Percentiles rank a stretch among this genome's conserved stretches.
These are phyloP conservation scores for Agaricus sinodeliciosus DNA, from an alignment of 768 basidiomycete species.

Conservation along the genomic window DNA sequence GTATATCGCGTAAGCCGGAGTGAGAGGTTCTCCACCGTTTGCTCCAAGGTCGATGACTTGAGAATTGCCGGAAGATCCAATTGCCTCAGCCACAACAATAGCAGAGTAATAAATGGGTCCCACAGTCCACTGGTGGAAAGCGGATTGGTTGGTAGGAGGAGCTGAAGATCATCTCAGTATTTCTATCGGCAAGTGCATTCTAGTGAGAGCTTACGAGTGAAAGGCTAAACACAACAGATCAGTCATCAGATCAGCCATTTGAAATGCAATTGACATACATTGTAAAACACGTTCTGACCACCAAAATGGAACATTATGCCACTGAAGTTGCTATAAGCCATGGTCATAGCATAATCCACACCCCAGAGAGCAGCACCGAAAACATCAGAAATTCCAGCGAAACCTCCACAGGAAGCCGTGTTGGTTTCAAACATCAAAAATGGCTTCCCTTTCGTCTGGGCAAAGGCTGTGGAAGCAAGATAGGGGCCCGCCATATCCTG, in stretches of 20 bases:
- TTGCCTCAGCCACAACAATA: slow-evolving; percentile 60
- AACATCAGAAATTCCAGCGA: slow-evolving; percentile 53
- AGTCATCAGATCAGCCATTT: slow-evolving; percentile 26
- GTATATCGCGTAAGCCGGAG: slow-evolving; percentile 69
- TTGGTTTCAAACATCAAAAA: slow-evolving; percentile 70
- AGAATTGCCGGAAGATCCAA: slow-evolving; percentile 54
- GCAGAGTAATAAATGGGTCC: slow-evolving; percentile 74
- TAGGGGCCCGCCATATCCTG: slow-evolving; percentile 44
- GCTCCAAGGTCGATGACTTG: slow-evolving; percentile 60
- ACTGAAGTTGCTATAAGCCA: slow-evolving; percentile 49
- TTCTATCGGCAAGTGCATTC: no score
- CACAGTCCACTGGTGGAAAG: slow-evolving; percentile 66
- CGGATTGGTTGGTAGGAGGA: slow-evolving; percentile 50
- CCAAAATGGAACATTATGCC: slow-evolving; percentile 50
- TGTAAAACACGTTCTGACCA: slow-evolving; percentile 60
- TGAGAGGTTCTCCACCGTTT: slow-evolving; percentile 44
- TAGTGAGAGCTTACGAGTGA: slow-evolving; percentile 39
- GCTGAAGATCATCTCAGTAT: slow-evolving; percentile 22
- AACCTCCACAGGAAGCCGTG: slow-evolving; percentile 64
- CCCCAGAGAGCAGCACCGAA: slow-evolving; percentile 63
- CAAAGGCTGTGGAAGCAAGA: slow-evolving; percentile 39
- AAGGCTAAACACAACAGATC: slow-evolving; percentile 43
- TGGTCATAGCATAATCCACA: slow-evolving; percentile 52
- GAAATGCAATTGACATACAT: slow-evolving; percentile 33
- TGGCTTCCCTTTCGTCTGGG: slow-evolving; percentile 34